Evolutionary conservation across 2,329 filamentous ascomycete genomes (phyloP), one percentile per base, ranked within the genome.

Genomic region (Fusarium hainanense): DNA sequence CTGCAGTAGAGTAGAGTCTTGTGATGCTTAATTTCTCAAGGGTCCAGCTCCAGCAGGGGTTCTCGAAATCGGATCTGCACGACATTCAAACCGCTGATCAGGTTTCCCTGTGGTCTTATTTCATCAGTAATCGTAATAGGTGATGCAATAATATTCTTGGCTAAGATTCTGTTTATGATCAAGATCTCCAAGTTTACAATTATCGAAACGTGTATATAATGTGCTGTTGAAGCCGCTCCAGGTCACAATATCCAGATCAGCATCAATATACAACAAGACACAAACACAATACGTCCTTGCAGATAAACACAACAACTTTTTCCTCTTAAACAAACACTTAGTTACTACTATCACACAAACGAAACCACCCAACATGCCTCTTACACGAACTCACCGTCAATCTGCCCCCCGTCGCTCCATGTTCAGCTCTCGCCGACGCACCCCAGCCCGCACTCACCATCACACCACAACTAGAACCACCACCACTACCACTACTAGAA

Each of bases 401-500:
- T 58, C 74, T 48, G 69, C 76, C 64, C 70, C 75, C 30, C 75
- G 76, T 34, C 73, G 73, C 64, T 76, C 72, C 63, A 70, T 75
- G 50, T 76, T 69, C 46, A 72, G 63, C 66, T 68, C 71, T 55
- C 65, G 67, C 47, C 70, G 74, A 54, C 69, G 69, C 56, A 61
- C 72, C 44, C 73, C 69, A 4, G 74, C 71, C 62, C 74, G 60
- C 54, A 73, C 67, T 48, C 75, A 75, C 21, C 20, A 42, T 13
- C 73, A 67, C 11, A 72, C 74, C 49, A 77, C 77, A 47, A 72
- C 74, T 48, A 77, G 77, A 49, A 81, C 78, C 41, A 79, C 68
- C 28, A 69, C 69, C 21, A 83, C 81, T 9, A 83, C 81, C 76
- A 74, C 77, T 9, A 84, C 81, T 25, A 57, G 34, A 16, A 81